These are phyloP conservation scores for Lichtheimia ramosa DNA, from an alignment of 371 early-diverging fungal genomes.

Conservation along the genomic window DNA sequence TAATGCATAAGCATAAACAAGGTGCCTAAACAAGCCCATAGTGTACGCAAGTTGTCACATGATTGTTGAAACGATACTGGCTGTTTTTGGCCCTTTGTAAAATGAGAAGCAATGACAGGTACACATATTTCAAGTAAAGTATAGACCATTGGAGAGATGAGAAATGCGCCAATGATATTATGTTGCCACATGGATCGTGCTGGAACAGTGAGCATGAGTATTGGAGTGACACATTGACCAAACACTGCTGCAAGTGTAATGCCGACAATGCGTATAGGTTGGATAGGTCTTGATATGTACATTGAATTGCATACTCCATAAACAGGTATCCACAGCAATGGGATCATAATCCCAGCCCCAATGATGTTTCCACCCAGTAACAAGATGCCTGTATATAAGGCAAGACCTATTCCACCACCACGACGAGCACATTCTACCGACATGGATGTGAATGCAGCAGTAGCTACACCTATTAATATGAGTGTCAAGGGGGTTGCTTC, in stretches of 20 bases:
- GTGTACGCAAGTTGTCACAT: not conserved
- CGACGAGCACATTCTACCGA: not conserved
- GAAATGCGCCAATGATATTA: not conserved
- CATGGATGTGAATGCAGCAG: not conserved
- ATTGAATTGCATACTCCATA: not conserved
- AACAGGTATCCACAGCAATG: not conserved
- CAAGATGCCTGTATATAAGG: not conserved
- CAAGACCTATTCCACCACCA: not conserved
- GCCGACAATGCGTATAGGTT: not conserved
- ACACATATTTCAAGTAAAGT: not conserved
- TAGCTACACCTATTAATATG: not conserved
- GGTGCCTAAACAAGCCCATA: not conserved
- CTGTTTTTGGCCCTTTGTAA: not conserved
- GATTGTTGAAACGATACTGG: not conserved
- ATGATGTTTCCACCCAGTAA: not conserved
- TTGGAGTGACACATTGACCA: not conserved
- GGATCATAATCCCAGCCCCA: not conserved
- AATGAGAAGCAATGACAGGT: not conserved
- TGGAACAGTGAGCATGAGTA: not conserved
- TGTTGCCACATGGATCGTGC: not conserved
- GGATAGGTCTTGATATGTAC: not conserved
- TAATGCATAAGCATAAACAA: not conserved
- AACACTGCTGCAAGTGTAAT: not conserved
- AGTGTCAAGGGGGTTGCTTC: not conserved
- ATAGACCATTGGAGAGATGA: not conserved